phyloP scores from a whole-genome alignment of 2,329 filamentous ascomycete species.

The Pestalotiopsis sp. region DNA sequence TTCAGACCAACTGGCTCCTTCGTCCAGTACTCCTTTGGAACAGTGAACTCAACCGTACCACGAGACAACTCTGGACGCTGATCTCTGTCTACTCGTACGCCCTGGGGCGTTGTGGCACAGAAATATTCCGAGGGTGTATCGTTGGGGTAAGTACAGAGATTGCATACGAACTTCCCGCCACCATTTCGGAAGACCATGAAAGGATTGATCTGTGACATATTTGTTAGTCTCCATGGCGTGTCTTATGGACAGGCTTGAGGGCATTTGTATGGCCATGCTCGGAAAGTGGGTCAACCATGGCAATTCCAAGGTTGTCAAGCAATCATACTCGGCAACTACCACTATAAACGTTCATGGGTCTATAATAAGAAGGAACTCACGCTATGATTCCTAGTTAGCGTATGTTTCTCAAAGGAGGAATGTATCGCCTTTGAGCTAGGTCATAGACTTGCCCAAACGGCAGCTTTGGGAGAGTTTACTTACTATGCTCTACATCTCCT shows the following conservation, averaged over 20 bases:
- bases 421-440: conserved; percentile 28
- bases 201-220: conserved; percentile 83
- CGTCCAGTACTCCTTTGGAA: conserved; percentile 98
- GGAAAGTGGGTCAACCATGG: background rate
- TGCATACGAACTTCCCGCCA: conserved; percentile 96
- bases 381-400: background rate
- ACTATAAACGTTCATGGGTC: background rate
- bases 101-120: conserved; percentile 83
- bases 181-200: conserved; percentile 97
- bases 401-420: background rate
- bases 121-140: conserved; percentile 94
- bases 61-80: conserved; percentile 87
- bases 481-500: conserved; percentile 69
- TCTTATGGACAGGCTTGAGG: too few species aligned
- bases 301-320: background rate
- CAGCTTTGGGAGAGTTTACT: background rate
- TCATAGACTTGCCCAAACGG: background rate
- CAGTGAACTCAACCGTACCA: conserved; percentile 93
- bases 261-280: background rate
- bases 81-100: conserved; percentile 83
- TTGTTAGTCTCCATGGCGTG: background rate
- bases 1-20: conserved; percentile 87
- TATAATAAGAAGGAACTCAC: background rate
- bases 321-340: background rate
- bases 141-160: conserved; percentile 96